A percentile compares a stretch with the other conserved stretches of the same genome.
Evolutionary conservation across 169 alveolate genomes (phyloP).

Genomic region (Blepharisma undulans): DNA sequence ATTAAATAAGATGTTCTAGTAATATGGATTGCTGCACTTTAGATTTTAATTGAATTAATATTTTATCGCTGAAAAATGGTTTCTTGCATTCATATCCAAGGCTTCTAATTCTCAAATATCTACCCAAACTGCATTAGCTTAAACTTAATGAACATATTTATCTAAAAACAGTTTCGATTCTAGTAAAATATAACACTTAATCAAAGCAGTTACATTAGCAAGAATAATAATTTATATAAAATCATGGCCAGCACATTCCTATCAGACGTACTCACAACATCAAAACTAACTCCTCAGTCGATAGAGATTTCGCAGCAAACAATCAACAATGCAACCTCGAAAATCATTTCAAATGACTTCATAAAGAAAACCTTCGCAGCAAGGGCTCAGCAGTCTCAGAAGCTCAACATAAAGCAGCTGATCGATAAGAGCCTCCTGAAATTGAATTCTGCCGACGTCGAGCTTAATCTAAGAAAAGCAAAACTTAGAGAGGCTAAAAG

Average conservation of each 20-base stretch:
- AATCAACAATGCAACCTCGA: not conserved
- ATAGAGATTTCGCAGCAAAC: not conserved
- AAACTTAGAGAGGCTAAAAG: slow-evolving; percentile 42
- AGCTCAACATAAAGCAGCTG: not conserved
- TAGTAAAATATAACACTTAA: not conserved
- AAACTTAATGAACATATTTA: not conserved
- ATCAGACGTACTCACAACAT: not conserved
- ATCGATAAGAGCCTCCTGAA: not conserved
- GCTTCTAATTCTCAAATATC: not conserved
- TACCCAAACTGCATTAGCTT: not conserved
- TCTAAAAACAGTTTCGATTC: not conserved
- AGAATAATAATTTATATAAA: not conserved
- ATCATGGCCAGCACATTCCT: not conserved
- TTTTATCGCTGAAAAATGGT: not conserved
- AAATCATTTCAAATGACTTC: not conserved
- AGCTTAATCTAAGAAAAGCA: slow-evolving; percentile 26
- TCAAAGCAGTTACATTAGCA: not conserved
- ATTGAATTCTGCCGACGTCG: slow-evolving; percentile 31
- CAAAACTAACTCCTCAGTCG: not conserved
- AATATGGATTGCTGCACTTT: not conserved
- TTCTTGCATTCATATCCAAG: not conserved
- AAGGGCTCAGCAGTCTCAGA: not conserved
- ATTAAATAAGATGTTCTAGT: no score
- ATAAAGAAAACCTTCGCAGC: not conserved
- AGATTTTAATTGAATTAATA: not conserved